These are phyloP conservation scores for Cercospora janseana DNA, from an alignment of 2,329 filamentous ascomycete species.

Conservation along the genomic window DNA sequence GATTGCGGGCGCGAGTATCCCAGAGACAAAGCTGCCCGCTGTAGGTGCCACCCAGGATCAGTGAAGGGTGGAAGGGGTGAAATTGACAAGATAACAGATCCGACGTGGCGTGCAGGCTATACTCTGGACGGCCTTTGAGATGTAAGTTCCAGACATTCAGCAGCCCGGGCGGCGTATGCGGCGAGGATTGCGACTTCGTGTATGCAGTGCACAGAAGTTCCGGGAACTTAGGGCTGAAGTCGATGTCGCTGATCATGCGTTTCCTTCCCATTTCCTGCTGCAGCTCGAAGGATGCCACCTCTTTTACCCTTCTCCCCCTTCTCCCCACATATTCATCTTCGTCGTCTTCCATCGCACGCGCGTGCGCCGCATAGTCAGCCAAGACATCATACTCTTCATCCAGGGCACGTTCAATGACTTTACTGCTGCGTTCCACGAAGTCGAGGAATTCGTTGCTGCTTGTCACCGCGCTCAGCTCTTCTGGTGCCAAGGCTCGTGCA, in stretches of 20 bases:
- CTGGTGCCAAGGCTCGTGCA: conserved; percentile 71
- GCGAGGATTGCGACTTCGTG: conserved; percentile 67
- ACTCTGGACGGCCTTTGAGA: conserved; percentile 90
- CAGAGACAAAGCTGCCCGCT: conserved; percentile 94
- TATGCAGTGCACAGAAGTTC: conserved; percentile 92
- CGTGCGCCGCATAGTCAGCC: conserved; percentile 86
- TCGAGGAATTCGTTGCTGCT: conserved; percentile 91
- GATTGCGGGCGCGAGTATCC: conserved; percentile 80
- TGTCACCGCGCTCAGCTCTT: conserved; percentile 87
- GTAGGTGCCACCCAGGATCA: conserved; percentile 94
- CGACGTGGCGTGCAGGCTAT: conserved; percentile 92
- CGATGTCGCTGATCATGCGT: conserved; percentile 94
- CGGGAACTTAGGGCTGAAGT: conserved; percentile 88
- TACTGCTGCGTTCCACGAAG: conserved; percentile 92
- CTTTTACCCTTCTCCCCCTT: conserved; percentile 73
- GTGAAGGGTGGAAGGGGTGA: conserved; percentile 95
- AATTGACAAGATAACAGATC: conserved; percentile 95
- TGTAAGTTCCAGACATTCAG: conserved; percentile 97
- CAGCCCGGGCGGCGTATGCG: conserved; percentile 86
- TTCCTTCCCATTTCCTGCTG: conserved; percentile 90
- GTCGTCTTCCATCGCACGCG: conserved; percentile 72
- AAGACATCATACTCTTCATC: conserved; percentile 96
- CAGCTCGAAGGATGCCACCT: conserved; percentile 82
- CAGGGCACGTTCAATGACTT: conserved; percentile 91
- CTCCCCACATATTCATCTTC: conserved; percentile 65